Percentiles rank a stretch among this genome's conserved stretches.
phyloP scores from a whole-genome alignment of 208 protist genomes.

The Crithidia sp. region DNA sequence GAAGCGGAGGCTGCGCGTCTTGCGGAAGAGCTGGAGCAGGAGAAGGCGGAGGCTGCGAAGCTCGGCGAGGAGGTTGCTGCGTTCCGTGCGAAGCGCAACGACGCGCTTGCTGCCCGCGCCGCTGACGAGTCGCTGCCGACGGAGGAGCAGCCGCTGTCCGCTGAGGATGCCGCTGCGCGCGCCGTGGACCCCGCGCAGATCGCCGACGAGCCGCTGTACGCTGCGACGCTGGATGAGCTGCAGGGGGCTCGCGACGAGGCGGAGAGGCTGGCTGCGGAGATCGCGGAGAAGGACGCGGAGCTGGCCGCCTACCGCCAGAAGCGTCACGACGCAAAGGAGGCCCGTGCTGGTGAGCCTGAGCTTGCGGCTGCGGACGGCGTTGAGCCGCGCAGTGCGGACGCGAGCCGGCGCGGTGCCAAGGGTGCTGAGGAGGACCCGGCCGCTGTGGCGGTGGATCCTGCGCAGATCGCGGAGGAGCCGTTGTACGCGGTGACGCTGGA shows the following conservation, averaged over 20 bases:
- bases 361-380: slow-evolving; percentile 10
- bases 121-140: not conserved
- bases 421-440: slow-evolving; percentile 11
- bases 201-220: slow-evolving; percentile 23
- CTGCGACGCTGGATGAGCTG: slow-evolving; percentile 26
- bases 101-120: not conserved
- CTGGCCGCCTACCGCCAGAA: slow-evolving; percentile 41
- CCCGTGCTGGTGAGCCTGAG: slow-evolving; percentile 17
- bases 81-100: slow-evolving; percentile 11
- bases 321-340: slow-evolving; percentile 26
- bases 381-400: not conserved
- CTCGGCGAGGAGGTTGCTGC: slow-evolving; percentile 3
- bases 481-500: slow-evolving; percentile 38
- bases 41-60: not conserved
- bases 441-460: slow-evolving; percentile 15
- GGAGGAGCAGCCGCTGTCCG: not conserved
- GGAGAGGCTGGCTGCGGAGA: not conserved
- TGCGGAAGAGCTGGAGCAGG: not conserved
- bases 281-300: slow-evolving; percentile 21
- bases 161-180: not conserved
- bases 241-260: not conserved
- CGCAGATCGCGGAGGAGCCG: slow-evolving; percentile 30
- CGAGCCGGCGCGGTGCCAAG: not conserved
- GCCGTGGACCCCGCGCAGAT: slow-evolving; percentile 13
- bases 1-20: too few species aligned